A percentile compares a stretch with the other conserved stretches of the same genome.
Evolutionary conservation across 805 yeast genomes (phyloP).

Genomic region (Suhomyces canberraensis): DNA sequence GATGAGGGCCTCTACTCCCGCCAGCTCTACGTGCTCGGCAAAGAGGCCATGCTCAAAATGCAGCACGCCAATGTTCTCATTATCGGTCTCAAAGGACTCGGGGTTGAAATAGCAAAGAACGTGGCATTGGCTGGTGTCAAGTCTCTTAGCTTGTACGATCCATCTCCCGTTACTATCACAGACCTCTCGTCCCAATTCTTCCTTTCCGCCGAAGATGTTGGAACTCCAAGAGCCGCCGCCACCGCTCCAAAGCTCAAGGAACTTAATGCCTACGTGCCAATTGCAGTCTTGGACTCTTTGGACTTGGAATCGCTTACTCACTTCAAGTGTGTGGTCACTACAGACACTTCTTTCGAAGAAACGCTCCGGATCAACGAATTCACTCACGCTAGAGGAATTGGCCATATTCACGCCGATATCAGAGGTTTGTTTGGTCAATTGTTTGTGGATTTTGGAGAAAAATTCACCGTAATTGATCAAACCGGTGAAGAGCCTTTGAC

Average conservation of each 20-base stretch:
- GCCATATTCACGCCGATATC: slow-evolving; percentile 76
- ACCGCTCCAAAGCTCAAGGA: slow-evolving; percentile 71
- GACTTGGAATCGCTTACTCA: slow-evolving; percentile 50
- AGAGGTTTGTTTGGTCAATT: slow-evolving; percentile 86
- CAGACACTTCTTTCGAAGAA: slow-evolving; percentile 66
- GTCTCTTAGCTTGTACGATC: slow-evolving; percentile 82
- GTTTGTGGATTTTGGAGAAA: slow-evolving; percentile 86
- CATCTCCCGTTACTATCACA: slow-evolving; percentile 56
- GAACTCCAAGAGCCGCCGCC: slow-evolving; percentile 71
- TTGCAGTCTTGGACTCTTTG: slow-evolving; percentile 59
- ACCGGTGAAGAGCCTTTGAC: slow-evolving; percentile 90
- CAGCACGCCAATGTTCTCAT: slow-evolving; percentile 88
- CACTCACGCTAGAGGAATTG: slow-evolving; percentile 70
- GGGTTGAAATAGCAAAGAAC: slow-evolving; percentile 94
- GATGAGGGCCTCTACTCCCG: slow-evolving; percentile 96
- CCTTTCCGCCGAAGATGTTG: slow-evolving; percentile 66
- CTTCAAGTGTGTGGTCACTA: slow-evolving; percentile 83
- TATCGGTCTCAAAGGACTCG: slow-evolving; percentile 88
- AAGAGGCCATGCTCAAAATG: slow-evolving; percentile 98
- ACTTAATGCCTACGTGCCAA: slow-evolving; percentile 87
- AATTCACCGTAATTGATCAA: slow-evolving; percentile 75
- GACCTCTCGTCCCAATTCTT: slow-evolving; percentile 93
- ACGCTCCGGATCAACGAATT: slow-evolving; percentile 72
- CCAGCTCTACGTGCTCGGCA: slow-evolving; percentile 93
- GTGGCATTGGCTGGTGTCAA: slow-evolving; percentile 97